phyloP scores from a whole-genome alignment of 805 yeast genomes.

The Brettanomyces custersianus region DNA sequence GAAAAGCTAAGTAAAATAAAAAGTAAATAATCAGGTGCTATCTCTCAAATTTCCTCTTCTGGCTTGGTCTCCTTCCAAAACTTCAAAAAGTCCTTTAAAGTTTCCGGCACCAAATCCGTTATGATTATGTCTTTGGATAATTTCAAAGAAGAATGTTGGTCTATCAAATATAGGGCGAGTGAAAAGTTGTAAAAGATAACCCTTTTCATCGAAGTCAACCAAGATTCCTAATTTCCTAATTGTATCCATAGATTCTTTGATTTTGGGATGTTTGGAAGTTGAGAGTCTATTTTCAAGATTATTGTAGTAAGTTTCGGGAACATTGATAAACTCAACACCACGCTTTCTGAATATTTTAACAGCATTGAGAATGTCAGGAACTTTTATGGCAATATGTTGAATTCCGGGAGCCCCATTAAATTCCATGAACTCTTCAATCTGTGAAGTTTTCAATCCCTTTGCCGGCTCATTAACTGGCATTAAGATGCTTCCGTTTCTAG shows the following conservation, averaged over 20 bases:
- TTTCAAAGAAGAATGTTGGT: slow-evolving; percentile 76
- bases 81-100: slow-evolving; percentile 72
- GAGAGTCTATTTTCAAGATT: slow-evolving; percentile 37
- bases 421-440: slow-evolving; percentile 74
- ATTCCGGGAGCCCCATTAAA: slow-evolving; percentile 76
- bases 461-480: slow-evolving; percentile 89
- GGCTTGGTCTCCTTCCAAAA: slow-evolving; percentile 70
- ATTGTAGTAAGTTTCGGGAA: slow-evolving; percentile 50
- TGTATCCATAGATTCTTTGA: slow-evolving; percentile 43
- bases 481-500: slow-evolving; percentile 52
- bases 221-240: slow-evolving; percentile 49
- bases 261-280: slow-evolving; percentile 26
- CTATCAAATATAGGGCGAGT: slow-evolving; percentile 69
- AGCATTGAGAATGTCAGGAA: slow-evolving; percentile 50
- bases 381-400: slow-evolving; percentile 71
- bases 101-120: slow-evolving; percentile 88
- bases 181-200: slow-evolving; percentile 75
- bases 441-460: slow-evolving; percentile 53
- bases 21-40: not conserved
- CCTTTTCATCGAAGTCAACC: slow-evolving; percentile 68
- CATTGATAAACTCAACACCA: slow-evolving; percentile 62
- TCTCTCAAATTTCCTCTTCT: slow-evolving; percentile 51
- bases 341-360: slow-evolving; percentile 44
- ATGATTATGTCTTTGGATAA: slow-evolving; percentile 72
- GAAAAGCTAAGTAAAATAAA: not conserved